phyloP scores from a whole-genome alignment of 2,329 filamentous ascomycete genomes.

The Ceratocystis lukuohia region DNA sequence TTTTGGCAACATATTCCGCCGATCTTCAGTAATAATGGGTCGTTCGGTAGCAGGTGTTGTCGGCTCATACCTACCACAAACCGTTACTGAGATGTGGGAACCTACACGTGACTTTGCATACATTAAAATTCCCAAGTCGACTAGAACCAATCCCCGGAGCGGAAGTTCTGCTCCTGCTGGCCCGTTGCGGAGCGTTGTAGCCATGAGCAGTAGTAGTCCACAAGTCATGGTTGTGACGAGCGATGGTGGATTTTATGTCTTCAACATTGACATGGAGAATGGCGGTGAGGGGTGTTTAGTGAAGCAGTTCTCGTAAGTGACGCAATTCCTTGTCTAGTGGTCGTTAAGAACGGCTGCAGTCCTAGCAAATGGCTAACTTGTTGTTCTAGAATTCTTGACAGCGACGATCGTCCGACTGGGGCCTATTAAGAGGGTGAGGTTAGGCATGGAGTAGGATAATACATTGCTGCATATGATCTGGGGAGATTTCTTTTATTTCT shows the following conservation, averaged over 20 bases:
- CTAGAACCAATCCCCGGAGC: conserved; percentile 23
- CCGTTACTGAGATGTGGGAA: conserved; percentile 97
- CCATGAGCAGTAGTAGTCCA: conserved; percentile 86
- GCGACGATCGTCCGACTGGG: not conserved
- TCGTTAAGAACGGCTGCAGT: conserved; percentile 42
- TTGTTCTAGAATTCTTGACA: conserved; percentile 2
- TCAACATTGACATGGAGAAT: conserved; percentile 85
- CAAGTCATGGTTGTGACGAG: conserved; percentile 98
- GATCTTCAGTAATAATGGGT: conserved; percentile 87
- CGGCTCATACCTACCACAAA: conserved; percentile 81
- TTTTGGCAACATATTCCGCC: conserved; percentile 78
- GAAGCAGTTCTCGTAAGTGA: conserved; percentile 53
- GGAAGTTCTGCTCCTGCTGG: conserved; percentile 23
- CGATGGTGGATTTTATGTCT: conserved; percentile 89
- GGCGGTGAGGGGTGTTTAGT: conserved; percentile 85
- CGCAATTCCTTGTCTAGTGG: not conserved
- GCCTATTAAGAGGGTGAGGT: not conserved
- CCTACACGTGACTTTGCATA: conserved; percentile 89
- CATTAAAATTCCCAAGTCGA: conserved; percentile 70
- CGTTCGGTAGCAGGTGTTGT: conserved; percentile 79
- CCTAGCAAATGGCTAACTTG: conserved; percentile 30
- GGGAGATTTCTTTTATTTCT: not conserved
- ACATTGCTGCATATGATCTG: not conserved
- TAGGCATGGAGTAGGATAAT: not conserved
- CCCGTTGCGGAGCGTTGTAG: conserved; percentile 78